A percentile compares a stretch with the other conserved stretches of the same genome.
Conservation (phyloP, 192 early-diverging fungal genomes). For the Coemansia sp. region DNA sequence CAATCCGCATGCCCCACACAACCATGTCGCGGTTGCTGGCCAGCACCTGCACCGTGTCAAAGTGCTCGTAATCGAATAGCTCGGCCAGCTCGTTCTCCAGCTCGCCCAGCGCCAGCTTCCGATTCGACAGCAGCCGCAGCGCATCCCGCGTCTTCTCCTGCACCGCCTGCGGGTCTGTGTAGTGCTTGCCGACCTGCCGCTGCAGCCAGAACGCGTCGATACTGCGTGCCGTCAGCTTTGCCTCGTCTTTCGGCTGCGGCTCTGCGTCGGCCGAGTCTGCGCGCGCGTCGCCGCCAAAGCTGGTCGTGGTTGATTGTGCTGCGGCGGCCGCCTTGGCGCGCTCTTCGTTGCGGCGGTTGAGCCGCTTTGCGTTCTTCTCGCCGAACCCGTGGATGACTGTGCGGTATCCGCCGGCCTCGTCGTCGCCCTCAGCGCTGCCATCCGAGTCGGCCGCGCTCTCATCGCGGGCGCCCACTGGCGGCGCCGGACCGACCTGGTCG, state of each 20-base stretch:
- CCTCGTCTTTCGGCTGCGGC: background rate
- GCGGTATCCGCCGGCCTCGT: conserved; percentile 30
- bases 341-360: conserved; percentile 37
- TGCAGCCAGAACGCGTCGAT: conserved; percentile 99
- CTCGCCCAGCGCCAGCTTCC: conserved; percentile 68
- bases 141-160: conserved; percentile 85
- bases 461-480: background rate
- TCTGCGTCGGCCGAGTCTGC: background rate
- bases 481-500: conserved; percentile 6
- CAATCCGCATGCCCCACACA: conserved; percentile 87
- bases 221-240: conserved; percentile 66
- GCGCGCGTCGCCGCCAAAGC: background rate
- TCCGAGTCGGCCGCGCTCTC: conserved; percentile 3
- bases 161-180: conserved; percentile 79
- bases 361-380: conserved; percentile 30
- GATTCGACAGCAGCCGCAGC: conserved; percentile 68
- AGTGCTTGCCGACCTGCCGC: conserved; percentile 76
- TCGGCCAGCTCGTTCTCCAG: conserved; percentile 95
- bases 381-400: conserved; percentile 39
- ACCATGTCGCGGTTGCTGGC: conserved; percentile 86
- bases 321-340: conserved; percentile 16
- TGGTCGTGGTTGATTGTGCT: conserved; percentile 15
- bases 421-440: conserved; percentile 15
- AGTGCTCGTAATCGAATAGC: conserved; percentile 96
- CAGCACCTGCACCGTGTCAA: conserved; percentile 89